Evolutionary conservation across 2,329 filamentous ascomycete genomes (phyloP).

Genomic region (Sphaerostilbella broomeana): DNA sequence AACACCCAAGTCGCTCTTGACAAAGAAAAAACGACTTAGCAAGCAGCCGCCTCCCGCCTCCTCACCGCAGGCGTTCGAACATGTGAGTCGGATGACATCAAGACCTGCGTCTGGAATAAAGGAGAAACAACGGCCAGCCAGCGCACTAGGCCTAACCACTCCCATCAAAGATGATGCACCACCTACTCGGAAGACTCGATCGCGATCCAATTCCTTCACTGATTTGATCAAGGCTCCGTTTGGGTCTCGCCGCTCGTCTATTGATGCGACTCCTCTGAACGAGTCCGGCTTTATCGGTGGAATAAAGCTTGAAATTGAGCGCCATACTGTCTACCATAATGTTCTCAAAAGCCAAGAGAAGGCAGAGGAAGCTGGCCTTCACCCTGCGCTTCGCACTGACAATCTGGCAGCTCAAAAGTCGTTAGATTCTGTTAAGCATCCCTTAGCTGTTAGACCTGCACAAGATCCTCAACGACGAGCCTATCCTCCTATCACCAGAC

Average conservation of each 20-base stretch:
- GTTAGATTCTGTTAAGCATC: slow-evolving; percentile 24
- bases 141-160: slow-evolving; percentile 21
- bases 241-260: slow-evolving; percentile 28
- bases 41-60: slow-evolving; percentile 26
- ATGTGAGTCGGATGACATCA: slow-evolving; percentile 14
- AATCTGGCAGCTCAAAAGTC: slow-evolving; percentile 19
- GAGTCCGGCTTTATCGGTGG: slow-evolving; percentile 35
- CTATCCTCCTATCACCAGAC: slow-evolving; percentile 33
- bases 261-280: slow-evolving; percentile 21
- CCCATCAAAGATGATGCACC: slow-evolving; percentile 16
- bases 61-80: slow-evolving; percentile 14
- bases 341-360: slow-evolving; percentile 21
- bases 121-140: slow-evolving; percentile 19
- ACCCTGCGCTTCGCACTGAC: slow-evolving; percentile 29
- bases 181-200: slow-evolving; percentile 21
- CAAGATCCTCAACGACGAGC: slow-evolving; percentile 23
- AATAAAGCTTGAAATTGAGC: slow-evolving; percentile 35
- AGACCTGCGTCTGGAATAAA: slow-evolving; percentile 12
- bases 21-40: slow-evolving; percentile 25
- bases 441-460: slow-evolving; percentile 15
- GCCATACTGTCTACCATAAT: slow-evolving; percentile 27
- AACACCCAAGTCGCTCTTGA: slow-evolving; percentile 19
- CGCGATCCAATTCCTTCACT: slow-evolving; percentile 32
- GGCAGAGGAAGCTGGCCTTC: slow-evolving; percentile 23
- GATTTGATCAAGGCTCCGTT: slow-evolving; percentile 31